Conservation (phyloP, 2,329 filamentous ascomycete species). For the Exophiala spinifera region DNA sequence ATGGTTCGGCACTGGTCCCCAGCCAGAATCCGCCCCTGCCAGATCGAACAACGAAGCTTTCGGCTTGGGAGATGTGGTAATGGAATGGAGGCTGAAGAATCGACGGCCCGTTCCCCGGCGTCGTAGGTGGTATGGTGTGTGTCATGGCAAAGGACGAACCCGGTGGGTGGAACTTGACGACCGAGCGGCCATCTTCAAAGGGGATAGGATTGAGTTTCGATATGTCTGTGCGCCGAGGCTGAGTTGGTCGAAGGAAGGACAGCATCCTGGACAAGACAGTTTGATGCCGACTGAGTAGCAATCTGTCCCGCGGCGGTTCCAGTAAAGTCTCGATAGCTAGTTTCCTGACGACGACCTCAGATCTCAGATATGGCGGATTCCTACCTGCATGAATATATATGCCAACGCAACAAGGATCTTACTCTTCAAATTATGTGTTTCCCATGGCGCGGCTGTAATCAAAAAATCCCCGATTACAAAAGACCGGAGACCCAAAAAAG, state of each 20-base stretch:
- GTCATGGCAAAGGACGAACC: slow-evolving; percentile 26
- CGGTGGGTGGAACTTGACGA: slow-evolving; percentile 22
- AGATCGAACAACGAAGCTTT: slow-evolving; percentile 23
- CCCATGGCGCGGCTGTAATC: too few relatives aligned
- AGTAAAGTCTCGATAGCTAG: too few relatives aligned
- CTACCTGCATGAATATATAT: too few relatives aligned
- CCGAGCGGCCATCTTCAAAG: slow-evolving; percentile 27
- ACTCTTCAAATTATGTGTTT: too few relatives aligned
- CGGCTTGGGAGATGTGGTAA: slow-evolving; percentile 29
- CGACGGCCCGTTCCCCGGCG: slow-evolving; percentile 9
- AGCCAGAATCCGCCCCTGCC: slow-evolving; percentile 25
- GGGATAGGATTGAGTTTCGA: slow-evolving; percentile 25
- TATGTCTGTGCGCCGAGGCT: slow-evolving; percentile 19
- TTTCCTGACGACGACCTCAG: too few relatives aligned
- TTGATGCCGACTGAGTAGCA: too few relatives aligned
- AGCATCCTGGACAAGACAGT: too few relatives aligned
- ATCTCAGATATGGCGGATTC: too few relatives aligned
- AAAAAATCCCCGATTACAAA: too few relatives aligned
- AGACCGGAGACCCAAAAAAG: too few relatives aligned
- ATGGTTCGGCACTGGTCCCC: slow-evolving; percentile 17
- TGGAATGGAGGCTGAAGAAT: slow-evolving; percentile 30
- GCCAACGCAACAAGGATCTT: too few relatives aligned
- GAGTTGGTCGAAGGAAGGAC: slow-evolving; percentile 24
- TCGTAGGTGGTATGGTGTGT: slow-evolving; percentile 24
- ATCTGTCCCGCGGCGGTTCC: too few relatives aligned